Evolutionary conservation across 2,329 filamentous ascomycete species (phyloP).

Genomic region (Apiospora kogelbergensis): DNA sequence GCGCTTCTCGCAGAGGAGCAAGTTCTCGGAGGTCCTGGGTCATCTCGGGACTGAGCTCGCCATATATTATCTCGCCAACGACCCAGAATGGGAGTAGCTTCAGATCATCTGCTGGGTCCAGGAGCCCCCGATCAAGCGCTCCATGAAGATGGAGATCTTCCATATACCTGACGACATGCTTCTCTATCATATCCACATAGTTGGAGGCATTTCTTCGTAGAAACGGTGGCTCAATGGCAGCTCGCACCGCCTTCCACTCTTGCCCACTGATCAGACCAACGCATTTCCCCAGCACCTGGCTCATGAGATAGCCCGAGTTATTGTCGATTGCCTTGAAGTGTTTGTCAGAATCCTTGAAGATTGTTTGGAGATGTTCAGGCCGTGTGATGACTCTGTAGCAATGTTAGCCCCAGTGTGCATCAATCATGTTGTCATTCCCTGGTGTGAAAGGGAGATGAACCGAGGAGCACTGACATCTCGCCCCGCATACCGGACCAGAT

Average conservation of each 20-base stretch:
- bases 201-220: no score
- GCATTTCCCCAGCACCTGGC: constrained; percentile 41
- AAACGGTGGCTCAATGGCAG: neutral
- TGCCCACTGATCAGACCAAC: constrained; percentile 38
- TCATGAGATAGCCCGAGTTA: constrained; percentile 38
- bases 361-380: no score
- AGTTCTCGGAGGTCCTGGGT: constrained; percentile 24
- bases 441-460: no score
- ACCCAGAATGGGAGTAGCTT: constrained; percentile 36
- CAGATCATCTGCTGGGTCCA: constrained; percentile 23
- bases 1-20: constrained; percentile 27
- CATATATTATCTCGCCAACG: constrained; percentile 39
- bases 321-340: constrained; percentile 42
- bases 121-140: constrained; percentile 1
- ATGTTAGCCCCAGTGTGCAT: no score
- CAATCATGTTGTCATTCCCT: no score
- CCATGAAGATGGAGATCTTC: neutral
- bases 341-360: constrained; percentile 37
- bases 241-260: neutral
- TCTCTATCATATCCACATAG: no score
- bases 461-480: constrained; percentile 36
- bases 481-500: constrained; percentile 37
- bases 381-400: no score
- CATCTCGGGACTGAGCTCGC: constrained; percentile 26
- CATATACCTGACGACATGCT: no score